Percentiles rank a stretch among this genome's conserved stretches.
Evolutionary conservation across 2,329 filamentous ascomycete genomes (phyloP).

Genomic region (Stagonosporopsis chrysanthemi): DNA sequence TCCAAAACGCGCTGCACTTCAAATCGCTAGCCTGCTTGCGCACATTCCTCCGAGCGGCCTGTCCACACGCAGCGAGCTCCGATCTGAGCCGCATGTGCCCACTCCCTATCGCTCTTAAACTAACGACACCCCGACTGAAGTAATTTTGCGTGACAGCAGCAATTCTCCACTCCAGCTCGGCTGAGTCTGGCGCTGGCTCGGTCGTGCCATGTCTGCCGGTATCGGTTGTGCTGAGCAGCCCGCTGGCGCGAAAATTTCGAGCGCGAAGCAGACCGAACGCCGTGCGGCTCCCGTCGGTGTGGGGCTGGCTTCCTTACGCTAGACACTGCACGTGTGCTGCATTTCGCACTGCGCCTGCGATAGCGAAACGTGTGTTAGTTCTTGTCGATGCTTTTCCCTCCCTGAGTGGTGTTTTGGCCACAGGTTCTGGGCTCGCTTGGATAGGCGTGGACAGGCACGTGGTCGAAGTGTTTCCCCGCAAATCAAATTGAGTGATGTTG

Average conservation of each 20-base stretch:
- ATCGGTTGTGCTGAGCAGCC: conserved; percentile 12
- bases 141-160: conserved; percentile 16
- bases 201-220: conserved; percentile 11
- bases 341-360: background rate
- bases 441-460: too few species aligned
- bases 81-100: conserved; percentile 19
- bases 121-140: conserved; percentile 12
- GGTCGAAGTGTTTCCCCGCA: too few species aligned
- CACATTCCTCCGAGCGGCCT: conserved; percentile 4
- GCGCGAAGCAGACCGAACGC: conserved; percentile 19
- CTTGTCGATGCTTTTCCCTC: background rate
- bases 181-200: conserved; percentile 14
- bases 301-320: background rate
- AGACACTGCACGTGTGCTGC: background rate
- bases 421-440: background rate
- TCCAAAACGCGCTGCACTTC: conserved; percentile 9
- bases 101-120: conserved; percentile 18
- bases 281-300: conserved; percentile 17
- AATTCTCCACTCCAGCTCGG: conserved; percentile 18
- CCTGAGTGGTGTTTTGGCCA: background rate
- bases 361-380: too few species aligned
- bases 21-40: conserved; percentile 8
- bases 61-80: background rate
- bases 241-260: conserved; percentile 12
- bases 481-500: too few species aligned